phyloP scores from a whole-genome alignment of 148 eudicot species.

The Rhododendron griersonianum region DNA sequence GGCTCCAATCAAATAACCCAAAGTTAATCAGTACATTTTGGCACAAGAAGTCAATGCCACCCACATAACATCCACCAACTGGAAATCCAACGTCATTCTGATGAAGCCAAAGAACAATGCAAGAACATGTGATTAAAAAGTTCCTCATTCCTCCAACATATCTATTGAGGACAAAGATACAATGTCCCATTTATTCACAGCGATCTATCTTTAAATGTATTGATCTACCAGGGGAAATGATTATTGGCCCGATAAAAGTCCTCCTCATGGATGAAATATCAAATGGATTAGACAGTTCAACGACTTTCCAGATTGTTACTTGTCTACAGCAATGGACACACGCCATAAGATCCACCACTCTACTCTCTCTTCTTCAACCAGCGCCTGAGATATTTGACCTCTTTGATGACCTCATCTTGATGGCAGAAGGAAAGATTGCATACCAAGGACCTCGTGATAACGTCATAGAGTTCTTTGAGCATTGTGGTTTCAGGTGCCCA shows the following conservation, averaged over 20 bases:
- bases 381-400: slow-evolving; percentile 77
- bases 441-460: slow-evolving; percentile 63
- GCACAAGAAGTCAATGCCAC: background rate
- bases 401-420: slow-evolving; percentile 67
- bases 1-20: background rate
- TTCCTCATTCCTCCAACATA: background rate
- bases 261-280: slow-evolving; percentile 89
- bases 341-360: slow-evolving; percentile 58
- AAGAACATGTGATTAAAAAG: background rate
- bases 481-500: slow-evolving; percentile 72
- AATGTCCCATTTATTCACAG: background rate
- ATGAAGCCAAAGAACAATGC: background rate
- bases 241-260: slow-evolving; percentile 75
- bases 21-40: background rate
- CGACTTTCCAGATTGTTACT: slow-evolving; percentile 67
- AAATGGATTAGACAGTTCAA: slow-evolving; percentile 79
- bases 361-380: slow-evolving; percentile 80
- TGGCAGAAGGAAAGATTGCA: slow-evolving; percentile 76
- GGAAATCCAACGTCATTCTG: background rate
- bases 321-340: slow-evolving; percentile 70
- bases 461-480: slow-evolving; percentile 51
- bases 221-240: slow-evolving; percentile 63
- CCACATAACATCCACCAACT: background rate
- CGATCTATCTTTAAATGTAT: background rate
- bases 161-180: background rate